Percentiles rank a stretch among this genome's conserved stretches.
These are phyloP conservation scores for Brettanomyces custersianus DNA, from an alignment of 805 yeast species.

Conservation along the genomic window DNA sequence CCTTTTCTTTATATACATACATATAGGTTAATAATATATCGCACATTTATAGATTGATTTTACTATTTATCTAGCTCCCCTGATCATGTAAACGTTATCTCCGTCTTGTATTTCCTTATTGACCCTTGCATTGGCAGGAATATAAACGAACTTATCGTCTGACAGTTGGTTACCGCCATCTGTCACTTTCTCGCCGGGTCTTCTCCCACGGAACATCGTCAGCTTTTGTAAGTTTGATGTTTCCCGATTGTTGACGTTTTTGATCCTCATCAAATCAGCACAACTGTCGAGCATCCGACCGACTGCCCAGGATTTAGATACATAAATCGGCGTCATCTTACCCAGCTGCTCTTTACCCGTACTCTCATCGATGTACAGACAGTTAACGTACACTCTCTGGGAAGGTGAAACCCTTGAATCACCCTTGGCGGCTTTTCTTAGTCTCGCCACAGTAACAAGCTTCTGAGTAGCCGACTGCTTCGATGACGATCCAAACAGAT, in stretches of 20 bases:
- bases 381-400: conserved; percentile 44
- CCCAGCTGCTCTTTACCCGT: neutral
- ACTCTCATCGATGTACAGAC: conserved; percentile 30
- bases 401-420: conserved; percentile 32
- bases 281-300: conserved; percentile 50
- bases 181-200: conserved; percentile 14
- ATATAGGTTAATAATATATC: no score
- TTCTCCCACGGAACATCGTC: conserved; percentile 33
- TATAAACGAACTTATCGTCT: conserved; percentile 19
- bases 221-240: conserved; percentile 33
- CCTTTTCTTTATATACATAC: no score
- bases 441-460: conserved; percentile 27
- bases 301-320: conserved; percentile 49
- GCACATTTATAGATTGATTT: no score
- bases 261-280: conserved; percentile 37
- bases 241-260: conserved; percentile 40
- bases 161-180: neutral
- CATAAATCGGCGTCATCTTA: conserved; percentile 27
- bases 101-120: conserved; percentile 35
- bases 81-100: conserved; percentile 42
- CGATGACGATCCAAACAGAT: neutral
- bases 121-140: conserved; percentile 33
- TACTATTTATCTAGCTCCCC: no score
- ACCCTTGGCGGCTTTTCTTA: conserved; percentile 44
- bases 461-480: conserved; percentile 4